A percentile compares a stretch with the other conserved stretches of the same genome.
phyloP scores from a whole-genome alignment of 2,329 filamentous ascomycete genomes.

The Pseudocercospora eumusae region DNA sequence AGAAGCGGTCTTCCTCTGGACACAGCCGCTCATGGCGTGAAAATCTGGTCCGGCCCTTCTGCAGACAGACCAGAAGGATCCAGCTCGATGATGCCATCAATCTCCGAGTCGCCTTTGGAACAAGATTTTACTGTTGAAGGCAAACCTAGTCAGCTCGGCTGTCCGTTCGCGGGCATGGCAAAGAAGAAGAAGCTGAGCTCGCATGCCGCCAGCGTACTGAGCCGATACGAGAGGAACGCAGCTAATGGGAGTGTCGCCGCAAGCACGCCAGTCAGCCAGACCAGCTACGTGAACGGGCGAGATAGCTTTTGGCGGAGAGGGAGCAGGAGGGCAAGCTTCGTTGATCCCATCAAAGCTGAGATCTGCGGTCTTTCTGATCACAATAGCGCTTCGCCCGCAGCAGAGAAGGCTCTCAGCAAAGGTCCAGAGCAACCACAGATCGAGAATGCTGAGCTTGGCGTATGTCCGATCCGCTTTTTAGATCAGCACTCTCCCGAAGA shows the following conservation, averaged over 20 bases:
- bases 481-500: slow-evolving; percentile 92
- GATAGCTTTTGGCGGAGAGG: slow-evolving; percentile 43
- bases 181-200: slow-evolving; percentile 45
- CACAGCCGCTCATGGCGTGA: slow-evolving; percentile 31
- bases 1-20: slow-evolving; percentile 21
- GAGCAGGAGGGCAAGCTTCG: slow-evolving; percentile 36
- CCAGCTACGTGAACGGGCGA: slow-evolving; percentile 44
- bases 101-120: slow-evolving; percentile 60
- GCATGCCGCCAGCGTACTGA: slow-evolving; percentile 45
- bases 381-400: slow-evolving; percentile 14
- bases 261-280: slow-evolving; percentile 34
- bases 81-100: slow-evolving; percentile 42
- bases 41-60: slow-evolving; percentile 39
- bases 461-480: slow-evolving; percentile 90
- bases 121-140: slow-evolving; percentile 89
- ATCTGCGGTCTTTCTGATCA: slow-evolving; percentile 41
- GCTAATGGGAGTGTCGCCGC: slow-evolving; percentile 26
- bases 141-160: slow-evolving; percentile 74
- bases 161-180: slow-evolving; percentile 69
- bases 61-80: slow-evolving; percentile 44
- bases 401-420: slow-evolving; percentile 14
- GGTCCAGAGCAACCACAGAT: slow-evolving; percentile 22
- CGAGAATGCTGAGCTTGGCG: slow-evolving; percentile 48
- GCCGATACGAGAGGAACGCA: slow-evolving; percentile 38
- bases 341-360: slow-evolving; percentile 42